Evolutionary conservation across 202 grass and related monocot genomes (phyloP), one percentile per base, ranked within the genome.

Genomic region (Carex arenaria): DNA sequence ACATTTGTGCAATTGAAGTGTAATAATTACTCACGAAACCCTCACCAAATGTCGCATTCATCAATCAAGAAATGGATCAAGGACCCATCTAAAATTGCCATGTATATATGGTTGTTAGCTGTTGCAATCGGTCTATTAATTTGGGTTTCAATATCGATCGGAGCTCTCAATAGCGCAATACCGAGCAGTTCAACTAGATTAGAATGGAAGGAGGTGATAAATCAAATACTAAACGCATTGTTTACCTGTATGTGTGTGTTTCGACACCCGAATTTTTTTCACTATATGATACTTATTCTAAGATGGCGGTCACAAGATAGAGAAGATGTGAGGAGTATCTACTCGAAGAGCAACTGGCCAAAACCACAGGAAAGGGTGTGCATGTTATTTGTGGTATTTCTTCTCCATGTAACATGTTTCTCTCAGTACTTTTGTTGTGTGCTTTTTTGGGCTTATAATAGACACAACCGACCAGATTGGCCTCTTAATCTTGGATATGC

Each of bases 181-280:
- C 89, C 93, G 4, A 54, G 86, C 23, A 88, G 89, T 61, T 83
- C 81, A 17, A 74, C 47, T 83, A 90, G 95, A 20, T 87, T 90
- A 70, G 73, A 86, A 61, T 98, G 95, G 95, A 89, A 67, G 23
- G 93, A 98, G 86, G 84, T 95, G 74, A 78, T 79, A 72, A 98
- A 98, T 83, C 95, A 98, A 83, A 95, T 98, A 68, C 81, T 98
- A 19, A 98, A 98, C 84, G 95, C 93, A 54, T 88, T 98, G 85
- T 95, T 98, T 88, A 98, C 95, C 77, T 88, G 92, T 86, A 92
- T 98, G 91, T 98, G 93, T 86, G 53, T 98, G 17, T 98, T 95
- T 80, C 89, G 93, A 76, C 90, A 98, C 69, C 95, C 95, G 66
- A 73, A 79, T 98, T 67, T 87, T 67, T 87, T 88, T 76, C 92